Evolutionary conservation across 129 eudicot genomes (phyloP).

Genomic region (Helianthus annuus): HanXRQr2.0-SUNRISE NC_035440.2:73995511-73996010

Average conservation of each 20-base stretch:
- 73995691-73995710: no score
- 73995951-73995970: constrained; percentile 97
- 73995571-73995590: no score
- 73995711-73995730: background rate
- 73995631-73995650: no score
- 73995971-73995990: constrained; percentile 86
- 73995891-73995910: constrained; percentile 66
- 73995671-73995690: no score
- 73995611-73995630: no score
- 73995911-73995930: constrained; percentile 96
- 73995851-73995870: constrained; percentile 49
- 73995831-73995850: constrained; percentile 44
- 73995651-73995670: no score
- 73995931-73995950: constrained; percentile 94
- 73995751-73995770: background rate
- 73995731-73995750: constrained; percentile 11
- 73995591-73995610: no score
- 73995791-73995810: constrained; percentile 2
- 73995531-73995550: no score
- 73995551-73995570: no score
- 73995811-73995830: constrained; percentile 46
- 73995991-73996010: constrained; percentile 24
- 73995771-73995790: background rate
- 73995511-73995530: no score
- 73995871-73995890: constrained; percentile 53